These are phyloP conservation scores for Euclidium syriacum DNA, from an alignment of 345 rosid species.

Conservation along the genomic window DNA sequence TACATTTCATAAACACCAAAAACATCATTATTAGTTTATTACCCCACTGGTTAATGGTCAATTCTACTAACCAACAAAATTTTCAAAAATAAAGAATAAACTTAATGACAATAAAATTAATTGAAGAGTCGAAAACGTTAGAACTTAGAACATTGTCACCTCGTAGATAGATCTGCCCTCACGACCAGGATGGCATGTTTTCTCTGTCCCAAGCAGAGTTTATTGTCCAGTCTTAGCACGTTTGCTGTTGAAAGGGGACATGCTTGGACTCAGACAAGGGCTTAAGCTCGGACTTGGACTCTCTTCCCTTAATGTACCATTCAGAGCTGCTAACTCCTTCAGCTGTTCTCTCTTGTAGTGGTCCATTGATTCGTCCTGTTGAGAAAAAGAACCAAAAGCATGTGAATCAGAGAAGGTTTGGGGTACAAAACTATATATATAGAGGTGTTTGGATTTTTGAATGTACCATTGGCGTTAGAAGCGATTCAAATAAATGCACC, in stretches of 20 bases:
- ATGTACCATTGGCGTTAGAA: constrained; percentile 84
- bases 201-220: constrained; percentile 16
- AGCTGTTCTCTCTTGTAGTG: constrained; percentile 86
- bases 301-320: constrained; percentile 85
- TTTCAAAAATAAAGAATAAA: constrained; percentile 31
- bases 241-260: constrained; percentile 84
- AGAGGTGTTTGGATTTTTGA: not conserved
- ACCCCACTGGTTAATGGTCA: constrained; percentile 18
- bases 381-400: not conserved
- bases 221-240: constrained; percentile 88
- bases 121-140: constrained; percentile 23
- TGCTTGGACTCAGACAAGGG: constrained; percentile 84
- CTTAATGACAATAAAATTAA: constrained; percentile 27
- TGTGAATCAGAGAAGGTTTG: not conserved
- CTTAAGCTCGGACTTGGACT: constrained; percentile 86
- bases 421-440: not conserved
- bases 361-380: constrained; percentile 90
- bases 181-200: constrained; percentile 15
- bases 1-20: constrained; percentile 21
- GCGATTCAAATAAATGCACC: constrained; percentile 58
- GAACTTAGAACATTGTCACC: constrained; percentile 28
- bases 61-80: constrained; percentile 24
- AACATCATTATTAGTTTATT: constrained; percentile 30
- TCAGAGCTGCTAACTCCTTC: constrained; percentile 77
- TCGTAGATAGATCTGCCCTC: constrained; percentile 1